Evolutionary conservation across 2,329 filamentous ascomycete genomes (phyloP), one percentile per base, ranked within the genome.

Genomic region (Colletotrichum spinosum): DNA sequence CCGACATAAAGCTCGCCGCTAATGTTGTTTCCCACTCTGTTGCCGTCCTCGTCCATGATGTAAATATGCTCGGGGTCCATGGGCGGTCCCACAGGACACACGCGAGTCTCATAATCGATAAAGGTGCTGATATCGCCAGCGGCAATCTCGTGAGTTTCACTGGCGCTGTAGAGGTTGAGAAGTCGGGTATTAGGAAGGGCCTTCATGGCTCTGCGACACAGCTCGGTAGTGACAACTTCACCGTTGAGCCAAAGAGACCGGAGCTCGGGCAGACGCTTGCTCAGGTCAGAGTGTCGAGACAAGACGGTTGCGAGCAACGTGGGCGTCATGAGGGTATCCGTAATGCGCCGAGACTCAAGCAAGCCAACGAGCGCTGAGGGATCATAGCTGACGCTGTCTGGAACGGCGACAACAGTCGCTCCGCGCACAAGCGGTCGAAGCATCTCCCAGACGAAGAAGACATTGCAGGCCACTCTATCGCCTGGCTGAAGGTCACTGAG

Each of bases 371-470:
- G 85, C 52, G 89, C 86, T 39, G 88, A 86, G 0, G 92, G 92
- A 69, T 95, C 92, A 71, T 94, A 94, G 77, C 91, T 94, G 41
- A 84, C 86, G 70, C 92, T 88, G 70, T 95, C 92, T 1, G 92
- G 90, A 13, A 94, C 88, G 4, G 90, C 86, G 25, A 94, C 86
- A 5, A 92, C 90, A 0, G 92, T 93, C 3, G 91, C 92, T 70
- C 92, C 92, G 59, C 92, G 86, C 59, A 95, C 75, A 49, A 95
- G 81, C 8, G 92, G 92, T 6, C 92, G 90, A 59, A 95, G 76
- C 61, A 94, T 94, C 75, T 95, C 92, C 92, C 92, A 95, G 51
- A 94, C 84, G 74, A 95, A 95, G 76, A 94, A 95, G 65, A 94
- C 92, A 80, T 94, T 95, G 79, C 92, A 94, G n/a, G 92, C 92